Evolutionary conservation across 768 basidiomycete genomes (phyloP).

Genomic region (Lactarius vividus): DNA sequence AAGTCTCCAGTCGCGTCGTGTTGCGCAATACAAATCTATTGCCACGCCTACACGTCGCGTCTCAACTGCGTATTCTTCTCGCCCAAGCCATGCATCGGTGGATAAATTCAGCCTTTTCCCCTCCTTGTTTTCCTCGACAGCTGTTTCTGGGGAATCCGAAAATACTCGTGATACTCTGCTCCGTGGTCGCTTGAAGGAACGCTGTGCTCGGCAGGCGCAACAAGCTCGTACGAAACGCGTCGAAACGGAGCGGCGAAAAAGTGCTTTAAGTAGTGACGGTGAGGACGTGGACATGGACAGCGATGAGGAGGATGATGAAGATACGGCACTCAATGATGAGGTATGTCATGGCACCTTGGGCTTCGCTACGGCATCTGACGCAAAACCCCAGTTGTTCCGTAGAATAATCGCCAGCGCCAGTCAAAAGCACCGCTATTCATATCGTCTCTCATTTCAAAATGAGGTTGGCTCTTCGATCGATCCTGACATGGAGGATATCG

Average conservation of each 20-base stretch:
- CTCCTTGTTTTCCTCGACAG: not conserved
- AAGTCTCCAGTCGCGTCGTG: slow-evolving; percentile 24
- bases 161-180: slow-evolving; percentile 27
- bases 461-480: slow-evolving; percentile 79
- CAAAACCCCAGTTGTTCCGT: slow-evolving; percentile 53
- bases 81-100: not conserved
- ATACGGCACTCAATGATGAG: slow-evolving; percentile 30
- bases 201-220: slow-evolving; percentile 29
- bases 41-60: slow-evolving; percentile 19
- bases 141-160: slow-evolving; percentile 7
- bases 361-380: not conserved
- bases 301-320: slow-evolving; percentile 24
- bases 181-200: slow-evolving; percentile 30
- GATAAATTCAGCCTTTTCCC: not conserved
- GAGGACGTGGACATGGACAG: slow-evolving; percentile 27
- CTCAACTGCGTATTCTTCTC: slow-evolving; percentile 23
- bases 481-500: slow-evolving; percentile 64
- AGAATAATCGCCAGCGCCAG: slow-evolving; percentile 59
- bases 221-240: slow-evolving; percentile 27
- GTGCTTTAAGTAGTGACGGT: slow-evolving; percentile 29
- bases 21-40: slow-evolving; percentile 26
- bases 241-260: slow-evolving; percentile 14
- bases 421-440: slow-evolving; percentile 49
- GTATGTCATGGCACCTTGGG: slow-evolving; percentile 13
- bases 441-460: slow-evolving; percentile 58